Evolutionary conservation across 495 filamentous ascomycete genomes (phyloP).

Genomic region (Penicillium paradoxum): DNA sequence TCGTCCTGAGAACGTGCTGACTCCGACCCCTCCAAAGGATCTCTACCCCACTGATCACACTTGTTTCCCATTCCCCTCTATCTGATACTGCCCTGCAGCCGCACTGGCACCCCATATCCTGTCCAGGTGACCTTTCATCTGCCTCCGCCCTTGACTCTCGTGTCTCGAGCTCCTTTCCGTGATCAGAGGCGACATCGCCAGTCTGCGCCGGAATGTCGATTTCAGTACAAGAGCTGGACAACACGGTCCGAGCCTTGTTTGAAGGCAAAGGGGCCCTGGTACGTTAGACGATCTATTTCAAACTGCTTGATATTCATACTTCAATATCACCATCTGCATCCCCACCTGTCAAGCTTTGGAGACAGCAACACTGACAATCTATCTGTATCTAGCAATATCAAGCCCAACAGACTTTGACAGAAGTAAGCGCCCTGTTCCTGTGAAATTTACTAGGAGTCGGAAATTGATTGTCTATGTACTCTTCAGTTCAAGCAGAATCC

Average conservation of each 20-base stretch:
- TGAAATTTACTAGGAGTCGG: not conserved
- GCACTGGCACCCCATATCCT: slow-evolving; percentile 7
- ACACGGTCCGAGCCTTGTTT: slow-evolving; percentile 92
- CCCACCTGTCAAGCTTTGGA: not conserved
- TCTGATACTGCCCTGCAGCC: slow-evolving; percentile 9
- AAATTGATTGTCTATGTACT: not conserved
- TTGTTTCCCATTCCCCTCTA: slow-evolving; percentile 1
- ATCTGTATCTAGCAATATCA: slow-evolving; percentile 78
- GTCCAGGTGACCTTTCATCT: slow-evolving; percentile 3
- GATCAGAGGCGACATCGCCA: slow-evolving; percentile 30
- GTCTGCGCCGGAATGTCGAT: slow-evolving; percentile 54
- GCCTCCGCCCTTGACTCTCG: slow-evolving; percentile 6
- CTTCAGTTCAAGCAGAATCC: slow-evolving; percentile 96
- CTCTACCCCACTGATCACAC: slow-evolving; percentile 23
- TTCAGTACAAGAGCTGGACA: slow-evolving; percentile 88
- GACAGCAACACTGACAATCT: slow-evolving; percentile 14
- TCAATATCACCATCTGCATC: not conserved
- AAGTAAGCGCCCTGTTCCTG: slow-evolving; percentile 59
- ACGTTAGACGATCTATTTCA: slow-evolving; percentile 24
- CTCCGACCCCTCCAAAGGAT: slow-evolving; percentile 32
- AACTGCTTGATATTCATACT: not conserved
- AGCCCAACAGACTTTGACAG: slow-evolving; percentile 89
- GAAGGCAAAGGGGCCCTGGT: slow-evolving; percentile 92
- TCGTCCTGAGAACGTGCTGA: slow-evolving; percentile 6
- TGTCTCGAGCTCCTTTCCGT: slow-evolving; percentile 19